Percentiles rank a stretch among this genome's conserved stretches.
phyloP scores from a whole-genome alignment of 306 rosid species.

The Vigna trinervia region DNA sequence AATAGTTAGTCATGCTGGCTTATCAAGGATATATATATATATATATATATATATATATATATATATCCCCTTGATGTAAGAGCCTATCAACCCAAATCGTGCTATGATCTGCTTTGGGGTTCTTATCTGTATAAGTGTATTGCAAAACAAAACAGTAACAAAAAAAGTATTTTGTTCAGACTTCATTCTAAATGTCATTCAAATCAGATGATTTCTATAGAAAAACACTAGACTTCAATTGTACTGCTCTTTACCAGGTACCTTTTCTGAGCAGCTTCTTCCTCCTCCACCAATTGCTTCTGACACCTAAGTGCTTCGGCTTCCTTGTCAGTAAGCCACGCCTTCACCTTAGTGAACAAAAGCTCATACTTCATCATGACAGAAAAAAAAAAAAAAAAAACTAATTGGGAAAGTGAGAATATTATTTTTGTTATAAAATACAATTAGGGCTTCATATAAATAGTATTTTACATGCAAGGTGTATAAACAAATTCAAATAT shows the following conservation, averaged over 20 bases:
- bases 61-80: conserved; percentile 17
- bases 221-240: background rate
- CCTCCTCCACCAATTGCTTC: conserved; percentile 86
- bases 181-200: conserved; percentile 33
- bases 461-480: background rate
- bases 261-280: conserved; percentile 91
- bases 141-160: background rate
- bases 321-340: conserved; percentile 86
- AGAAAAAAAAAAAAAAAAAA: background rate
- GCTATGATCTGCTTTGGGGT: conserved; percentile 25
- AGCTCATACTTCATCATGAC: conserved; percentile 36
- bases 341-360: conserved; percentile 63
- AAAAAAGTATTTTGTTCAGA: background rate
- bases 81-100: conserved; percentile 20
- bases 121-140: conserved; percentile 1
- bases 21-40: background rate
- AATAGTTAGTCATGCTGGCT: conserved; percentile 12
- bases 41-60: background rate
- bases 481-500: conserved; percentile 11
- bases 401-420: conserved; percentile 11
- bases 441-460: background rate
- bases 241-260: conserved; percentile 40
- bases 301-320: conserved; percentile 86
- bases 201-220: background rate
- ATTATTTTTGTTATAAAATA: conserved; percentile 1